Percentiles rank a stretch among this genome's conserved stretches.
Conservation (phyloP, 1,139 yeast genomes). For the Citeromyces hawaiiensis region DNA sequence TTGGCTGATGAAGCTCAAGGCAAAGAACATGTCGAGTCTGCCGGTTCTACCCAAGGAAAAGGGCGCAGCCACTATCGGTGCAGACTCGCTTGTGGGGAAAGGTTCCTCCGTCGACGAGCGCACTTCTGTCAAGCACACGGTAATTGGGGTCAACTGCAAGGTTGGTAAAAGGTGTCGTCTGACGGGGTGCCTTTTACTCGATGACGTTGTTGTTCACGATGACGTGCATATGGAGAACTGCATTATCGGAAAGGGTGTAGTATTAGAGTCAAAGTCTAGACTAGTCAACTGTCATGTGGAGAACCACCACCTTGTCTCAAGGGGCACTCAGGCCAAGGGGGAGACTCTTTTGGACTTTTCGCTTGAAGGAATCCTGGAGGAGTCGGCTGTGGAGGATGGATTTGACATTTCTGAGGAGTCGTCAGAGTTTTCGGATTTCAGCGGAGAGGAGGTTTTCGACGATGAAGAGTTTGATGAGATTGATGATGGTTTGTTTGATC, state of each 20-base stretch:
- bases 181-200: slow-evolving; percentile 73
- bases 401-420: slow-evolving; percentile 13
- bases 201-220: slow-evolving; percentile 63
- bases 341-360: slow-evolving; percentile 64
- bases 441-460: slow-evolving; percentile 11
- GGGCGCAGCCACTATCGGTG: slow-evolving; percentile 70
- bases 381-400: slow-evolving; percentile 6
- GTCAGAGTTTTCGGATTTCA: slow-evolving; percentile 13
- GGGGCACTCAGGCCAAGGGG: slow-evolving; percentile 60
- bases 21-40: slow-evolving; percentile 22
- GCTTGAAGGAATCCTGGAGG: slow-evolving; percentile 34
- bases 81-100: slow-evolving; percentile 48
- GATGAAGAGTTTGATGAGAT: slow-evolving; percentile 20
- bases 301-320: slow-evolving; percentile 54
- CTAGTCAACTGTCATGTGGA: slow-evolving; percentile 77
- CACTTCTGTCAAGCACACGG: slow-evolving; percentile 76
- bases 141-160: slow-evolving; percentile 61
- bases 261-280: slow-evolving; percentile 43
- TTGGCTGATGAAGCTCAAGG: slow-evolving; percentile 45
- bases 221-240: slow-evolving; percentile 83
- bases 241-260: slow-evolving; percentile 61
- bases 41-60: slow-evolving; percentile 34
- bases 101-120: slow-evolving; percentile 22
- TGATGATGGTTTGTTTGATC: slow-evolving; percentile 38
- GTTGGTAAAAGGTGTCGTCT: slow-evolving; percentile 82